Evolutionary conservation across 371 early-diverging fungal species (phyloP).

Genomic region (Apophysomyces ossiformis): DNA sequence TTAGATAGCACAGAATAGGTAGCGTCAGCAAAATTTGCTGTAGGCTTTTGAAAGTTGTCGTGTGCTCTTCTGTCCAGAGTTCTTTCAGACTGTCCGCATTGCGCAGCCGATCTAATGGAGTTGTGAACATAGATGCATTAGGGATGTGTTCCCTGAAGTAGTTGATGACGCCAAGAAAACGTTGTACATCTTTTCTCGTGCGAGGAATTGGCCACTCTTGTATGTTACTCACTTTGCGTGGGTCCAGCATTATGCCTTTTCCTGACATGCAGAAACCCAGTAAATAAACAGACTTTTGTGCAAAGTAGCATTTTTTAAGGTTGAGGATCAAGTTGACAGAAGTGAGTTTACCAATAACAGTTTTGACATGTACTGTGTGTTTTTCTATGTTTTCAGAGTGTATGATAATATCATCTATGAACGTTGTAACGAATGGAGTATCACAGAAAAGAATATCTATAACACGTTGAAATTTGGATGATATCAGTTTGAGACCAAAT

Average conservation of each 20-base stretch:
- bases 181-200: slow-evolving; percentile 26
- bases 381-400: neutral
- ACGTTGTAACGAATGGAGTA: neutral
- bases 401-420: slow-evolving; percentile 24
- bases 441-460: slow-evolving; percentile 15
- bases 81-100: neutral
- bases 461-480: slow-evolving; percentile 21
- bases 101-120: slow-evolving; percentile 32
- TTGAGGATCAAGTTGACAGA: slow-evolving; percentile 25
- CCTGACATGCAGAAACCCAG: slow-evolving; percentile 26
- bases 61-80: too few relatives aligned
- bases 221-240: slow-evolving; percentile 24
- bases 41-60: too few relatives aligned
- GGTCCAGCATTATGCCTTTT: slow-evolving; percentile 18
- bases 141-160: slow-evolving; percentile 36
- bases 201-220: slow-evolving; percentile 17
- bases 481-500: too few relatives aligned
- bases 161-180: slow-evolving; percentile 33
- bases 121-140: slow-evolving; percentile 9
- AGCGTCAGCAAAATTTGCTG: too few relatives aligned
- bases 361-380: slow-evolving; percentile 16
- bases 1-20: too few relatives aligned
- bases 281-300: slow-evolving; percentile 17
- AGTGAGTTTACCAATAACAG: slow-evolving; percentile 22
- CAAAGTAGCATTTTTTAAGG: slow-evolving; percentile 27